Percentiles rank a stretch among this genome's conserved stretches.
Conservation (phyloP, 2,329 filamentous ascomycete species). For the Myrmaecium sp. region DNA sequence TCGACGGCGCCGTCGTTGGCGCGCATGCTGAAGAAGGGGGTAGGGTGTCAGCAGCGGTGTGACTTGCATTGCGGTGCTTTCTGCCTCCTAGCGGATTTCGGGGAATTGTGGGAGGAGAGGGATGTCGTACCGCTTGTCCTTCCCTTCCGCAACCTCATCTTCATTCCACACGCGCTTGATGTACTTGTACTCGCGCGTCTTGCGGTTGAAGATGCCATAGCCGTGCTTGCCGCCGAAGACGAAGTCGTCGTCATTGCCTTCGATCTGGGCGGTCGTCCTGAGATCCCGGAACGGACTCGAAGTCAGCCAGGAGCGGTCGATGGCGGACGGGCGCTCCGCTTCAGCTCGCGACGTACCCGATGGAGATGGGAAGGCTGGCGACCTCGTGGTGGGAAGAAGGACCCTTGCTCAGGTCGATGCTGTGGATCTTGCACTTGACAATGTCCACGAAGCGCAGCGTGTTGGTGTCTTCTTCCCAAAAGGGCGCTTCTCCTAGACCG, state of each 20-base stretch:
- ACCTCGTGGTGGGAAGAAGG: constrained; percentile 40
- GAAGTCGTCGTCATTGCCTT: constrained; percentile 50
- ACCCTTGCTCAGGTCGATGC: constrained; percentile 47
- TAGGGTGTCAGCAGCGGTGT: neutral
- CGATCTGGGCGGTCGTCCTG: constrained; percentile 55
- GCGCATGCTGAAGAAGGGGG: constrained; percentile 31
- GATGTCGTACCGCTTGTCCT: constrained; percentile 26
- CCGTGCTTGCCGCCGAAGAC: constrained; percentile 68
- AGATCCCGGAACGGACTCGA: constrained; percentile 2
- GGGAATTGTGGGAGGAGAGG: neutral
- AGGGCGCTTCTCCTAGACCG: constrained; percentile 56
- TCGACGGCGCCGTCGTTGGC: constrained; percentile 75
- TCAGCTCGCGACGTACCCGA: constrained; percentile 37
- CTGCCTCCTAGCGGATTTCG: neutral
- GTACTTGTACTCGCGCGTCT: constrained; percentile 37
- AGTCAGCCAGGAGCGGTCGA: no score
- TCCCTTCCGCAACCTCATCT: constrained; percentile 26
- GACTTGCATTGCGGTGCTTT: no score
- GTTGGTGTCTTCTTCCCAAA: constrained; percentile 49
- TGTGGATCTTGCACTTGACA: constrained; percentile 56
- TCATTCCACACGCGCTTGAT: constrained; percentile 39
- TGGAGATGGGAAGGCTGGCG: constrained; percentile 37
- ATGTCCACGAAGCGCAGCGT: constrained; percentile 70
- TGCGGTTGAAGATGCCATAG: constrained; percentile 57
- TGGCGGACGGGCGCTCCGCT: no score